Base-by-base conservation (phyloP, 352 stramenopile genomes). In the Elongisporangium senticosum region DNA sequence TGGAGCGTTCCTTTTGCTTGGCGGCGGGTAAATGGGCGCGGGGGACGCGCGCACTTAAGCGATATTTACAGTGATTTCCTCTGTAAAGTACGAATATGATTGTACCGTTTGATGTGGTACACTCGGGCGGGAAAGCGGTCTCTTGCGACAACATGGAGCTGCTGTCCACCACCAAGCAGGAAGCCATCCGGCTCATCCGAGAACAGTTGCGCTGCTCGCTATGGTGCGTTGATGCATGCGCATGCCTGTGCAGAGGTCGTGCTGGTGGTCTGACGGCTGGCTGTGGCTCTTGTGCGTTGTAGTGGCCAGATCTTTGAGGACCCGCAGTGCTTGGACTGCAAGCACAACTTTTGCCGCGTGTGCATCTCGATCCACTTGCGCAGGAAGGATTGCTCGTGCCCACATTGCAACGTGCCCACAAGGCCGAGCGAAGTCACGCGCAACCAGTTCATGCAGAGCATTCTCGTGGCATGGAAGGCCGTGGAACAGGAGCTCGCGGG, bases 371-470 rank as follows among this genome's bases (percentile, higher is more conserved):
- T 72, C 28, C 79, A 92, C 49, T 56, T 95, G 47, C 69, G 68
- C 48, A 80, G 74, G 52, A 74, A 75, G 55, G 68, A 86, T 53
- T 79, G 70, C 37, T 64, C 74, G 43, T 95, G 86, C 66, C 83
- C 86, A 2, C 77, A 68, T 39, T 95, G 86, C 57, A 72, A 74
- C 11, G 72, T 95, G 58, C 86, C 86, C 19, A 90, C 81, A 55
- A 72, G 72, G 39, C 83, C 83, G 10, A 90, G 76, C 58, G 86
- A 95, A 48, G 77, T 93, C 56, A 91, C 77, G 39, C 78, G 83
- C 23, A 95, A 95, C 64, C 86, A 92, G 68, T 95, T 92, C 62
- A 68, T 95, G 8, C 74, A 93, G 69, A 91, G 82, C 61, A 87
- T 95, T 62, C 63, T 95, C 21, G 71, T 68, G 33, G 79, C 85